Percentiles rank a stretch among this genome's conserved stretches.
Conservation (phyloP, 2,329 filamentous ascomycete genomes). For the Truncatella angustata region DNA sequence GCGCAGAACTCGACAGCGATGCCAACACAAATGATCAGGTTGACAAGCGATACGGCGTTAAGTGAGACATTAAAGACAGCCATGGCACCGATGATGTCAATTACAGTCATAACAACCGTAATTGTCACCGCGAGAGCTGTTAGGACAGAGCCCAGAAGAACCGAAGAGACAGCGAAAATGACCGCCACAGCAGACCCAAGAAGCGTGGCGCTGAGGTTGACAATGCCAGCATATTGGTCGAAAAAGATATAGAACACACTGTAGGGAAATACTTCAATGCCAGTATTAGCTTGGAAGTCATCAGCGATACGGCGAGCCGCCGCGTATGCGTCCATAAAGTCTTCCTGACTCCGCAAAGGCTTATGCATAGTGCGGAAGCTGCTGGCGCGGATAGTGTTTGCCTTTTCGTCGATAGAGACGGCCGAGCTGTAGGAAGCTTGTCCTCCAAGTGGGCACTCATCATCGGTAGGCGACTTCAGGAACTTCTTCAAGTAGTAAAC, state of each 20-base stretch:
- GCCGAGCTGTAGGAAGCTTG: constrained; percentile 84
- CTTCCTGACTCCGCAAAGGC: constrained; percentile 80
- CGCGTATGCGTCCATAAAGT: constrained; percentile 90
- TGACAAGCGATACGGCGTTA: constrained; percentile 93
- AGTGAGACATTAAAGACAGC: constrained; percentile 82
- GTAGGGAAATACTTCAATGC: constrained; percentile 89
- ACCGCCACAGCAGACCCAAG: constrained; percentile 81
- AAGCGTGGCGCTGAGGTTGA: constrained; percentile 74
- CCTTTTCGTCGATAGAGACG: constrained; percentile 71
- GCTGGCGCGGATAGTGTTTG: constrained; percentile 70
- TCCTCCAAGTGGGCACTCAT: constrained; percentile 84
- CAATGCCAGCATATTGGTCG: constrained; percentile 89
- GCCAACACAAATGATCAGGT: constrained; percentile 94
- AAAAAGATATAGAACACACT: constrained; percentile 99
- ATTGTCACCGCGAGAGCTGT: constrained; percentile 81
- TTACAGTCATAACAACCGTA: constrained; percentile 89
- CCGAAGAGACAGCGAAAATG: constrained; percentile 75
- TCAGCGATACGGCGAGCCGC: constrained; percentile 84
- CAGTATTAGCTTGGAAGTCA: constrained; percentile 68
- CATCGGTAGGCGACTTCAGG: constrained; percentile 74
- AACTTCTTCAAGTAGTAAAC: constrained; percentile 82
- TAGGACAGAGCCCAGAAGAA: constrained; percentile 78
- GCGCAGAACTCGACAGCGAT: constrained; percentile 98
- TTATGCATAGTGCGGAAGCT: constrained; percentile 92
- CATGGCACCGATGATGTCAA: constrained; percentile 96